A percentile compares a stretch with the other conserved stretches of the same genome.
Conservation (phyloP, 2,329 filamentous ascomycete genomes). For the Diaporthe eres region DNA sequence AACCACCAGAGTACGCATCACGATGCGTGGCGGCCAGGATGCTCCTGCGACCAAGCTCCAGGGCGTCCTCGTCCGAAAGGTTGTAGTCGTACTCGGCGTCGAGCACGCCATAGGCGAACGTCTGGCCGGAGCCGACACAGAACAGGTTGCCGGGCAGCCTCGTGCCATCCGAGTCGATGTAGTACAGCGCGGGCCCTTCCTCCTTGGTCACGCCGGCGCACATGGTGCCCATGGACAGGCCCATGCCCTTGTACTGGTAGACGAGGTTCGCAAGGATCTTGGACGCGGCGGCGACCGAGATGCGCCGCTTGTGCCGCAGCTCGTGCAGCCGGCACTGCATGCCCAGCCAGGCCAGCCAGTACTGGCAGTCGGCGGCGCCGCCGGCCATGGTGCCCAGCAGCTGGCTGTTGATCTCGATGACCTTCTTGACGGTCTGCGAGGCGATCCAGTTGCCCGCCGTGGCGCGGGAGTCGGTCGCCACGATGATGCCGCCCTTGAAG, state of each 20-base stretch:
- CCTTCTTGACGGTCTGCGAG: conserved; percentile 99
- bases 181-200: conserved; percentile 98
- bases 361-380: conserved; percentile 98
- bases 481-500: conserved; percentile 98
- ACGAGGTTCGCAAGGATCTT: conserved; percentile 99
- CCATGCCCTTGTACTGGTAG: conserved; percentile 99
- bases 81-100: conserved; percentile 97
- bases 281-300: conserved; percentile 95
- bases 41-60: conserved; percentile 91
- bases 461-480: conserved; percentile 96
- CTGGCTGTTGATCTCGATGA: conserved; percentile 97
- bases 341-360: conserved; percentile 98
- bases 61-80: conserved; percentile 85
- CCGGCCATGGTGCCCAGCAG: conserved; percentile 98
- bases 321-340: conserved; percentile 99
- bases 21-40: conserved; percentile 97
- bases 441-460: conserved; percentile 99
- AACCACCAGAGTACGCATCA: conserved; percentile 98
- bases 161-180: conserved; percentile 98
- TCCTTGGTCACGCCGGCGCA: conserved; percentile 95
- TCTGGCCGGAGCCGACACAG: conserved; percentile 98
- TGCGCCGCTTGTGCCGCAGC: conserved; percentile 98
- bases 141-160: conserved; percentile 94
- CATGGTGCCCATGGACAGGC: conserved; percentile 99
- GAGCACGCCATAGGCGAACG: conserved; percentile 97